phyloP scores from a whole-genome alignment of 2,329 filamentous ascomycete genomes.

The Cladosporium sp. region DNA sequence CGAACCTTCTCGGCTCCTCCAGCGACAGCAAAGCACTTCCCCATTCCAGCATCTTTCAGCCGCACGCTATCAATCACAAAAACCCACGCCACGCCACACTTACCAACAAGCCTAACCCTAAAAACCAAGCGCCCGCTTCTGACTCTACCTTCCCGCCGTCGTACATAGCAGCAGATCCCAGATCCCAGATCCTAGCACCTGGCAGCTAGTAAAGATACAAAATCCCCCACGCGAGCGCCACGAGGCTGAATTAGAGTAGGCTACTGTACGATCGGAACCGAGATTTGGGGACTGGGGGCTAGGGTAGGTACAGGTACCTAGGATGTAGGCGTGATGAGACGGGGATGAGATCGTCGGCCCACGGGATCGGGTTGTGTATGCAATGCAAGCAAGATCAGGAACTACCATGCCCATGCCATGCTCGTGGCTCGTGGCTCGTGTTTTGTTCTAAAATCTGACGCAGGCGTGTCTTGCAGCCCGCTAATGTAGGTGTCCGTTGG shows the following conservation, averaged over 20 bases:
- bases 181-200: no score
- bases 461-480: not conserved
- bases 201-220: no score
- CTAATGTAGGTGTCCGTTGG: not conserved
- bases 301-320: not conserved
- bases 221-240: no score
- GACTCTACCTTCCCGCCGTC: not conserved
- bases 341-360: not conserved
- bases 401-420: no score
- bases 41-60: not conserved
- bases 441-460: no score
- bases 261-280: slow-evolving; percentile 9
- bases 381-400: no score
- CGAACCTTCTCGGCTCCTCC: no score
- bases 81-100: not conserved
- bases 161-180: not conserved
- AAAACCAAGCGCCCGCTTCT: not conserved
- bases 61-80: not conserved
- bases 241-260: not conserved
- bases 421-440: no score
- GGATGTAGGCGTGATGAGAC: not conserved
- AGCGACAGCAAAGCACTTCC: no score
- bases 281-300: not conserved
- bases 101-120: not conserved
- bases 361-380: no score